A percentile compares a stretch with the other conserved stretches of the same genome.
Conservation (phyloP, 371 early-diverging fungal genomes). For the Rhizomucor miehei region DNA sequence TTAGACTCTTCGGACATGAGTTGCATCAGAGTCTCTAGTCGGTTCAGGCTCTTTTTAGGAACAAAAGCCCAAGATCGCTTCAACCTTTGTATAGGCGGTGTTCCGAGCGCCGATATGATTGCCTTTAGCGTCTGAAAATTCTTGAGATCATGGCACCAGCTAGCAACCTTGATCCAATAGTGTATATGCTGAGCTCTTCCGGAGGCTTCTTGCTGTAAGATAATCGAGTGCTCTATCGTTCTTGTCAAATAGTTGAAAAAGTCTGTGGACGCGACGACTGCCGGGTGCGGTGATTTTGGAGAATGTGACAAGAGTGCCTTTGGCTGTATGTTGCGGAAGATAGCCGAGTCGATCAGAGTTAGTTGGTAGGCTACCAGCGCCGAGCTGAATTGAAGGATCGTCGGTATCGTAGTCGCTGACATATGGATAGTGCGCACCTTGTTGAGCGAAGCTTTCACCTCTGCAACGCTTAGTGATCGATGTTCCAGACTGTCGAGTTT, state of each 20-base stretch:
- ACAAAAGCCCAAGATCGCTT: conserved; percentile 75
- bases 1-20: conserved; percentile 72
- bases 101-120: conserved; percentile 65
- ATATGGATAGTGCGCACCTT: conserved; percentile 45
- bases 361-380: conserved; percentile 71
- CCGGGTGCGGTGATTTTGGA: conserved; percentile 59
- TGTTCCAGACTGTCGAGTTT: conserved; percentile 22
- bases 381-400: conserved; percentile 64
- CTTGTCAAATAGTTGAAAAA: conserved; percentile 83
- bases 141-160: conserved; percentile 54
- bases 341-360: conserved; percentile 68
- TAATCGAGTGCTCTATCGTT: conserved; percentile 68
- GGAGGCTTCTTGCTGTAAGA: conserved; percentile 58
- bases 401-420: conserved; percentile 49
- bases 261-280: conserved; percentile 71
- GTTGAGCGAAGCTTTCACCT: conserved; percentile 37
- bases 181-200: conserved; percentile 64
- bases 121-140: conserved; percentile 78
- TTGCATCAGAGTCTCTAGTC: conserved; percentile 50
- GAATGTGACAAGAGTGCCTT: conserved; percentile 57
- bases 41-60: conserved; percentile 58
- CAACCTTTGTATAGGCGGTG: conserved; percentile 73
- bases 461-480: conserved; percentile 13
- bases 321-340: conserved; percentile 66
- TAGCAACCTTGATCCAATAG: conserved; percentile 74